Base-by-base conservation (phyloP, 176 grass and related monocot genomes). In the Puya raimondii region DNA sequence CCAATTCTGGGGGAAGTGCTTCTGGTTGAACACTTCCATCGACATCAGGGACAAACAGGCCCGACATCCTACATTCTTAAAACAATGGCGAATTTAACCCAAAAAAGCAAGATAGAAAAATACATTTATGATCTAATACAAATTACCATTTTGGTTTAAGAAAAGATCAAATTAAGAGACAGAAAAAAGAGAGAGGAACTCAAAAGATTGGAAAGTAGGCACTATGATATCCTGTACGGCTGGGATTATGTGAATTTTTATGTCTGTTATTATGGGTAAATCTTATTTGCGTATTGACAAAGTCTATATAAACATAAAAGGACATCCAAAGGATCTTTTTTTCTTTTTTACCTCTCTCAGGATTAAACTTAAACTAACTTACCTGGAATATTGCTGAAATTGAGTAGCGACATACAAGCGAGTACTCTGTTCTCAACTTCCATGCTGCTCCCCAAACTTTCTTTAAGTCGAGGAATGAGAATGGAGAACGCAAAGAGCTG, bases 351-450 rank as follows among this genome's bases (percentile, higher is more conserved):
- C 17, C 16, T 50, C 3, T 50, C 16, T 10, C 7, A 50, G 20
- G 42, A 50, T 47, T 49, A 15, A 51, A 10, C 49, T 58, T 61
- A 15, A 51, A 10, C 49, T 47, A 47, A 2, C 1, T 49, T 22
- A 86, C 83, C 80, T 84, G 80, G 74, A 69, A 91, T 86, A 11
- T 59, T 84, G 84, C 76, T 85, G 29, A 88, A 83, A 71, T 83
- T 83, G 70, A 72, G 53, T 23, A 91, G 49, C 11, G 85, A 78
- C 48, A 78, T 56, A 27, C 73, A 73, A 9, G 82, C 79, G 14
- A 88, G 82, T 12, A 85, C 79, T 64, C 82, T 71, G 64, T 80
- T 68, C 48, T 74, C 72, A 8, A 53, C 11, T 0, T 73, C 74
- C 63, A 71, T 47, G 27, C 10, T 48, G 21, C 51, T 51, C 22